Base-by-base conservation (phyloP, 768 basidiomycete species). In the Lentinula raphanica region DNA sequence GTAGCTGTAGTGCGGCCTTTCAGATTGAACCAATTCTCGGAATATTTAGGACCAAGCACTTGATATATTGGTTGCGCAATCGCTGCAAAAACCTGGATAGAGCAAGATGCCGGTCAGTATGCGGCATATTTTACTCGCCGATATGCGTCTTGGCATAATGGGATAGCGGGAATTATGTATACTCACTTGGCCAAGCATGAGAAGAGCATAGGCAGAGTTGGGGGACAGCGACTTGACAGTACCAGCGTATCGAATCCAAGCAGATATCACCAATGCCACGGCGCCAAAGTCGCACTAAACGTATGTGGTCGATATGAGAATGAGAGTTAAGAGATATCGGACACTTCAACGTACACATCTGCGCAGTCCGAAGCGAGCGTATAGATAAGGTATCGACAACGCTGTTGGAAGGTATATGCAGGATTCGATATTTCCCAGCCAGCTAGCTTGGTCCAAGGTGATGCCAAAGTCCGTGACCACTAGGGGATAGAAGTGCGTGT, bases 1-100 rank as follows among this genome's bases (percentile, higher is more conserved):
- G 80, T 94, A 12, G 89, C 89, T 0, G 91, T 92, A 2, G 88
- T 92, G 40, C 92, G 78, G 13, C 86, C 84, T 59, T 80, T 75
- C 48, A 92, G 71, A 60, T 88, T 84, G 64, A 94, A 94, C 92
- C 92, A 94, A 31, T 72, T 81, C 67, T 94, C 88, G 0, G 91
- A 92, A 69, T 87, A 94, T 54, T 82, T 85, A 1, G 92, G 89
- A 5, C 87, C 88, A 8, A 92, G 72, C 25, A 93, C 80, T 70
- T 90, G 90, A 68, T 83, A 92, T 13, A 86, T 73, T 2, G 90
- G 84, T 65, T 90, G 87, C 2, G 88, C 75, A 46, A 90, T 69
- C 1, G 81, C 82, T 6, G 81, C 76, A 39, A 92, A 77, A 15
- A 85, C 62, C 89, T 91, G 58, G 15, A 39, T 28, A 48, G 27